A percentile compares a stretch with the other conserved stretches of the same genome.
phyloP scores from a whole-genome alignment of 345 rosid species.

The Aurinia saxatilis region DNA sequence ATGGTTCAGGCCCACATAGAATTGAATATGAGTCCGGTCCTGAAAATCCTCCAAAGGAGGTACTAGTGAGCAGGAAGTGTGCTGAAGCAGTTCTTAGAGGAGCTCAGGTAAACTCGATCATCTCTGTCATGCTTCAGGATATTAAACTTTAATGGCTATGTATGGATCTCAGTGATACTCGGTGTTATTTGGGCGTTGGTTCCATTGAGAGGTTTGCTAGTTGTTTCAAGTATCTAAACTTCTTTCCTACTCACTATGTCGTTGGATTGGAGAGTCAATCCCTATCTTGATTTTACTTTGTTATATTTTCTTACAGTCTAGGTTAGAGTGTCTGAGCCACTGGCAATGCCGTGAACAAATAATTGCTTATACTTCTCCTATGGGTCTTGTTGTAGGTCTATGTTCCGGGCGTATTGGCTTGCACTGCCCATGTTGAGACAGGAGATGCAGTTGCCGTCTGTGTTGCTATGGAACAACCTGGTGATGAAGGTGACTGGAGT shows the following conservation, averaged over 20 bases:
- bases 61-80: constrained; percentile 93
- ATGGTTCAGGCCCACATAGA: constrained; percentile 81
- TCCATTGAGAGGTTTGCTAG: neutral
- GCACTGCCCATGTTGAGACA: constrained; percentile 94
- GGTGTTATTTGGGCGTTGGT: neutral
- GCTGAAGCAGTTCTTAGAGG: constrained; percentile 99
- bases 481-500: constrained; percentile 66
- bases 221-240: neutral
- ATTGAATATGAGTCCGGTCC: constrained; percentile 51
- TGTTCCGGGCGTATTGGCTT: constrained; percentile 96
- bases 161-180: neutral
- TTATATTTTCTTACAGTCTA: neutral
- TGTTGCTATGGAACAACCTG: constrained; percentile 77
- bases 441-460: constrained; percentile 95
- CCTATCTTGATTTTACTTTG: neutral
- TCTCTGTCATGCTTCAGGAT: too few species aligned
- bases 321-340: neutral
- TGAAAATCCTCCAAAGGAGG: constrained; percentile 71
- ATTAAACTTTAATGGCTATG: neutral
- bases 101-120: constrained; percentile 58
- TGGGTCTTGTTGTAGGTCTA: constrained; percentile 50
- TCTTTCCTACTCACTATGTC: neutral
- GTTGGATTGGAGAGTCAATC: neutral
- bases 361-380: neutral
- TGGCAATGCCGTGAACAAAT: neutral